phyloP scores from a whole-genome alignment of 306 rosid species.

The Prunus dulcis region DNA sequence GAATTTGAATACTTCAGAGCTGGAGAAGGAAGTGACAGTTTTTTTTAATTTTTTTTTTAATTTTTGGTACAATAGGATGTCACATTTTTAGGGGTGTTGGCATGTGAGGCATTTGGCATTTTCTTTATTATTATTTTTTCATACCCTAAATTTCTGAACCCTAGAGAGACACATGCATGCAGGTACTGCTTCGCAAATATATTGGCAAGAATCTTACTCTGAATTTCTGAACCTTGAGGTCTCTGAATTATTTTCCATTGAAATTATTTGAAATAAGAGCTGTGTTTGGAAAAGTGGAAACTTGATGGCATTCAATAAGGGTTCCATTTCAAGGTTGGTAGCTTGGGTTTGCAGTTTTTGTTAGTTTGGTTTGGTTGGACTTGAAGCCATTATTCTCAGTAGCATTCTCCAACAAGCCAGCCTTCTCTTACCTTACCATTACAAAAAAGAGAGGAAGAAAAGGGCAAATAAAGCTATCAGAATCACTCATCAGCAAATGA shows the following conservation, averaged over 20 bases:
- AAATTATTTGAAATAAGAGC: background rate
- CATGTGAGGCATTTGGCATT: background rate
- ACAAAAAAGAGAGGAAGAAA: background rate
- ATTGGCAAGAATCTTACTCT: background rate
- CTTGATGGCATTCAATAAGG: background rate
- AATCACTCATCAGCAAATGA: background rate
- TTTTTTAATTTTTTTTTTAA: background rate
- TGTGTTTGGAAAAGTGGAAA: slow-evolving; percentile 3
- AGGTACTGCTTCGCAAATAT: background rate
- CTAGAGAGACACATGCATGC: background rate
- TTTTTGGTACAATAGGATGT: background rate
- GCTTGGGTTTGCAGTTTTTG: background rate
- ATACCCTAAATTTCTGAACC: background rate
- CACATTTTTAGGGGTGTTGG: background rate
- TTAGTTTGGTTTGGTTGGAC: background rate
- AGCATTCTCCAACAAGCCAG: background rate
- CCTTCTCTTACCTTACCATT: background rate
- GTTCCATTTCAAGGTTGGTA: background rate
- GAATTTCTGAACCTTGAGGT: background rate
- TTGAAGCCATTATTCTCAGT: background rate
- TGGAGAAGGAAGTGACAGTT: background rate
- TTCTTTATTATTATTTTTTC: background rate
- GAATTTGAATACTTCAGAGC: background rate
- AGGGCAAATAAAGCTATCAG: background rate
- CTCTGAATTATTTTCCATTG: background rate